Evolutionary conservation across 495 filamentous ascomycete genomes (phyloP), one percentile per base, ranked within the genome.

Genomic region (Tuber melanosporum): DNA sequence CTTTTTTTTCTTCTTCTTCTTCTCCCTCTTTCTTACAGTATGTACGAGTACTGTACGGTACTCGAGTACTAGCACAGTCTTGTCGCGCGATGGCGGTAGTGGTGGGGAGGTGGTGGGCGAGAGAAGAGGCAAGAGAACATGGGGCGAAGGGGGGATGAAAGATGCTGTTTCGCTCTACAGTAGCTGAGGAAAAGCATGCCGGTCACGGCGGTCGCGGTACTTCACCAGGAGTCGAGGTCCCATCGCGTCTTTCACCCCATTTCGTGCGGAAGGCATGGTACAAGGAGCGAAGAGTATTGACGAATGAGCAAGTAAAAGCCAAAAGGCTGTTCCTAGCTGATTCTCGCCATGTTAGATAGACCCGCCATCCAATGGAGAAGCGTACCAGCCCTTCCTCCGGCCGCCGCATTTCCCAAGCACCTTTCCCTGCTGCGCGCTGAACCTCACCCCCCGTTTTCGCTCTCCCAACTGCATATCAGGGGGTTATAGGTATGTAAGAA

Each of bases 241-340:
- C 76, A 79, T 80, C 78, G 77, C 78, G 17, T 73, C 72, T 70
- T 42, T 73, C 76, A 69, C 66, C 77, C 69, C 66, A 75, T 79
- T 79, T 79, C 75, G 52, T 79, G 73, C 52, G 52, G 66, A 79
- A 12, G 26, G 42, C 78, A 79, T 79, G 78, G 77, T 32, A 80
- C 73, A 80, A 62, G 78, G 78, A 80, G 41, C 20, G 41, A 73
- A 71, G 78, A 62, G 45, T 22, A 17, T 66, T 20, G 44, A 73
- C 39, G 73, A 72, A 80, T 79, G 75, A 71, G 76, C 22, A 46
- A 66, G 71, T 26, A 69, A 70, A 74, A 75, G 77, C 71, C 73
- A 80, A 79, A 71, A 79, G 47, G 44, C 41, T 75, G 73, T 78
- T 75, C 76, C 73, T 80, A 79, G 73, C 78, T 80, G 78, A 80